A percentile compares a stretch with the other conserved stretches of the same genome.
These are phyloP conservation scores for Vachellia pachyceras DNA, from an alignment of 306 rosid species.

Conservation along the genomic window DNA sequence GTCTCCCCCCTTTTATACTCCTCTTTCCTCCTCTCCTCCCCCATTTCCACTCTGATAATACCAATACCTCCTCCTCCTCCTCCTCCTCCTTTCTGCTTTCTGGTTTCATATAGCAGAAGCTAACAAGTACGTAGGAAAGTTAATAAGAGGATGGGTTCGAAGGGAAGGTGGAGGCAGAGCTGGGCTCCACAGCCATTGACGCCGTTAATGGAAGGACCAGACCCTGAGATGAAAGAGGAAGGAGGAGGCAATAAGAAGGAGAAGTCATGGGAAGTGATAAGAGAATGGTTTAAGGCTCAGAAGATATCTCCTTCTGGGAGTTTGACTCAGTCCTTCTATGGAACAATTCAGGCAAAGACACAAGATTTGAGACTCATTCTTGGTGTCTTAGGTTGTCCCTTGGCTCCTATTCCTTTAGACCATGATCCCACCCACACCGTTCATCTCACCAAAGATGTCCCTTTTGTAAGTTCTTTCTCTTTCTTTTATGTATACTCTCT, in stretches of 20 bases:
- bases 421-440: slow-evolving; percentile 45
- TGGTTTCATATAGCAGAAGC: not conserved
- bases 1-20: slow-evolving; percentile 51
- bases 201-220: slow-evolving; percentile 22
- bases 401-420: slow-evolving; percentile 2
- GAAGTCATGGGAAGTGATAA: slow-evolving; percentile 2
- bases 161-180: slow-evolving; percentile 62
- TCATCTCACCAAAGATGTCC: slow-evolving; percentile 65
- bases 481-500: not conserved
- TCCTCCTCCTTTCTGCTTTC: not conserved
- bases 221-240: slow-evolving; percentile 18
- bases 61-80: not conserved
- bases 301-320: slow-evolving; percentile 4
- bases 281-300: slow-evolving; percentile 20
- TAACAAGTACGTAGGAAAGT: not conserved
- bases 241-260: slow-evolving; percentile 6
- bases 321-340: not conserved
- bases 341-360: slow-evolving; percentile 2
- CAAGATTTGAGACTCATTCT: slow-evolving; percentile 18
- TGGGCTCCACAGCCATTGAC: slow-evolving; percentile 28
- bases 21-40: not conserved
- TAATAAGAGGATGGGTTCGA: slow-evolving; percentile 56
- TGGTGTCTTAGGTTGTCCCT: slow-evolving; percentile 18
- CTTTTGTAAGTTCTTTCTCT: slow-evolving; percentile 63
- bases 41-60: slow-evolving; percentile 33